A percentile compares a stretch with the other conserved stretches of the same genome.
These are phyloP conservation scores for Chytriomyces sp. DNA, from an alignment of 192 early-diverging fungal species.

Conservation along the genomic window DNA sequence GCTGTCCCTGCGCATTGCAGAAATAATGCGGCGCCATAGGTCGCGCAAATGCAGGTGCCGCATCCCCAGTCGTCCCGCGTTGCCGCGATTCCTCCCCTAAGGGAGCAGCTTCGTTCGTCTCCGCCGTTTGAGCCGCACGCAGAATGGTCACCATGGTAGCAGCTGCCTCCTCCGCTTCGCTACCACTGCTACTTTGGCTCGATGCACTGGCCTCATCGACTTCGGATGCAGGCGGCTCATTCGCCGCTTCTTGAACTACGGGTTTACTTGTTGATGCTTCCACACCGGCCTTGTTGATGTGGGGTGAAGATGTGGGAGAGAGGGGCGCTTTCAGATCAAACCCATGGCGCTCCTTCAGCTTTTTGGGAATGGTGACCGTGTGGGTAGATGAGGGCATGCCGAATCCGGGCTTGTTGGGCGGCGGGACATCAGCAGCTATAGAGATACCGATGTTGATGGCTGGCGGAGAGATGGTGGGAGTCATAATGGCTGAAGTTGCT, in stretches of 20 bases:
- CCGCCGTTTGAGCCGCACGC: not conserved
- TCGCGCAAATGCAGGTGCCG: not conserved
- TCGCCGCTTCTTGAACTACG: too few species aligned
- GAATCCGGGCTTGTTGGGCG: too few species aligned
- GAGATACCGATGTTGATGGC: not conserved
- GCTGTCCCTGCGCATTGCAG: not conserved
- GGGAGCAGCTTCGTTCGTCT: not conserved
- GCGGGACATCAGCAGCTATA: not conserved
- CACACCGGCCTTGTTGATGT: too few species aligned
- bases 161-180: conserved; percentile 1
- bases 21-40: not conserved
- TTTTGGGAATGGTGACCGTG: too few species aligned
- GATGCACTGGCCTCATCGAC: too few species aligned
- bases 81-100: not conserved
- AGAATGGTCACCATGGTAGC: conserved; percentile 1
- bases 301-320: too few species aligned
- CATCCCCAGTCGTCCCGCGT: not conserved
- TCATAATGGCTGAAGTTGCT: not conserved
- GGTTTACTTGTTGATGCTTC: too few species aligned
- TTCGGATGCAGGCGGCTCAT: too few species aligned
- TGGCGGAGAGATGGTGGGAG: conserved; percentile 11
- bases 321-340: too few species aligned
- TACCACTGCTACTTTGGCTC: not conserved
- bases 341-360: too few species aligned
- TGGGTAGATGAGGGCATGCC: too few species aligned